These are phyloP conservation scores for Hyaloscypha finlandica DNA, from an alignment of 495 filamentous ascomycete genomes.

Conservation along the genomic window DNA sequence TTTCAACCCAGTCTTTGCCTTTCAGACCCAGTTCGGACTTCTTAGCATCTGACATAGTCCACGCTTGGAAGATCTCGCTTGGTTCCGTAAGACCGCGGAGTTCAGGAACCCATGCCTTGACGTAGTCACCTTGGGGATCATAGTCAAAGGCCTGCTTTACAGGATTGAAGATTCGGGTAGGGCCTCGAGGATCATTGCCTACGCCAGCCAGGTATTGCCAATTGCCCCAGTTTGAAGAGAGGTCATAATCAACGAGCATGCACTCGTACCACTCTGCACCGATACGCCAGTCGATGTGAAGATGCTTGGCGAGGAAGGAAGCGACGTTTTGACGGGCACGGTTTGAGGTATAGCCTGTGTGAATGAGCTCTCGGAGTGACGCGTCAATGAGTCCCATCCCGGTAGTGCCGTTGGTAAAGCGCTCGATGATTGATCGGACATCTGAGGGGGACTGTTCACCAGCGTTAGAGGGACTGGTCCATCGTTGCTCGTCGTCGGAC, in stretches of 20 bases:
- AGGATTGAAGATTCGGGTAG: conserved; percentile 71
- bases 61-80: conserved; percentile 64
- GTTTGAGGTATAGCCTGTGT: conserved; percentile 74
- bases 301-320: conserved; percentile 67
- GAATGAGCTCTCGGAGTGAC: conserved; percentile 64
- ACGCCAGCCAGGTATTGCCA: conserved; percentile 78
- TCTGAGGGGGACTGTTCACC: conserved; percentile 27
- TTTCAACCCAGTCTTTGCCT: conserved; percentile 48
- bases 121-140: conserved; percentile 63
- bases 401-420: conserved; percentile 63
- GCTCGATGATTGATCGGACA: conserved; percentile 37
- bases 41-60: conserved; percentile 54
- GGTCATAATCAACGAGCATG: conserved; percentile 69
- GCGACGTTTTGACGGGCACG: conserved; percentile 72
- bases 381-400: conserved; percentile 74
- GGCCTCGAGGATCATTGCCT: conserved; percentile 64
- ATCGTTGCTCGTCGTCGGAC: conserved; percentile 40
- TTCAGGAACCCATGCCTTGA: conserved; percentile 67
- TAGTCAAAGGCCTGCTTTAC: conserved; percentile 73
- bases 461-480: conserved; percentile 38
- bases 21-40: conserved; percentile 51
- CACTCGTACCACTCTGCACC: conserved; percentile 80
- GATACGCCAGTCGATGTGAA: conserved; percentile 73
- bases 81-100: conserved; percentile 38
- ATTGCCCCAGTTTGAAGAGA: conserved; percentile 72